Evolutionary conservation across 805 yeast genomes (phyloP).

Genomic region (Lipomyces orientalis): DNA sequence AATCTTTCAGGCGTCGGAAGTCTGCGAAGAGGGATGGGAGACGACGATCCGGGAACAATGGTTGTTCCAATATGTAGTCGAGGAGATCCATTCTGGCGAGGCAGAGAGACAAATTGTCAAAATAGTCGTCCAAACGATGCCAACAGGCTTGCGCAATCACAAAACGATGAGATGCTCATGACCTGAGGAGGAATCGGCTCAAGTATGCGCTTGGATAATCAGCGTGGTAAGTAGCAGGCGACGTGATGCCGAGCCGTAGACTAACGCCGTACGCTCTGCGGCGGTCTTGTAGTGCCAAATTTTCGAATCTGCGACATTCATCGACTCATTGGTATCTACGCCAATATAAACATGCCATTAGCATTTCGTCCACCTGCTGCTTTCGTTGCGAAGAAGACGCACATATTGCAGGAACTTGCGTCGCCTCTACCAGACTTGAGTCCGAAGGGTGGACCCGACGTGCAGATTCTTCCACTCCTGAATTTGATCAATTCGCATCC

Average conservation of each 20-base stretch:
- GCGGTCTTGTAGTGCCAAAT: background rate
- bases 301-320: background rate
- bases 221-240: too few species aligned
- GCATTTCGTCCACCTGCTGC: background rate
- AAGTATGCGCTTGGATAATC: too few species aligned
- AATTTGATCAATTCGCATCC: conserved; percentile 63
- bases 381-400: conserved; percentile 21
- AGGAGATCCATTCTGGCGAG: conserved; percentile 16
- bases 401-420: conserved; percentile 23
- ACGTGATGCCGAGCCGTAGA: background rate
- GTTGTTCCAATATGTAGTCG: conserved; percentile 34
- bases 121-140: background rate
- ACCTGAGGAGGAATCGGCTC: background rate
- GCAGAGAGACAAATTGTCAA: background rate
- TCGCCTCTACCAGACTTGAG: conserved; percentile 58
- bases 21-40: conserved; percentile 57
- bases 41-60: conserved; percentile 50
- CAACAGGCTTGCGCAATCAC: background rate
- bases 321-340: background rate
- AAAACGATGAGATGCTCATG: background rate
- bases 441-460: conserved; percentile 88
- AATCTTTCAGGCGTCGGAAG: conserved; percentile 51
- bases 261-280: background rate
- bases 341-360: background rate
- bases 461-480: conserved; percentile 72